These are phyloP conservation scores for Gamarada debralockiae DNA, from an alignment of 495 filamentous ascomycete genomes.

Conservation along the genomic window DNA sequence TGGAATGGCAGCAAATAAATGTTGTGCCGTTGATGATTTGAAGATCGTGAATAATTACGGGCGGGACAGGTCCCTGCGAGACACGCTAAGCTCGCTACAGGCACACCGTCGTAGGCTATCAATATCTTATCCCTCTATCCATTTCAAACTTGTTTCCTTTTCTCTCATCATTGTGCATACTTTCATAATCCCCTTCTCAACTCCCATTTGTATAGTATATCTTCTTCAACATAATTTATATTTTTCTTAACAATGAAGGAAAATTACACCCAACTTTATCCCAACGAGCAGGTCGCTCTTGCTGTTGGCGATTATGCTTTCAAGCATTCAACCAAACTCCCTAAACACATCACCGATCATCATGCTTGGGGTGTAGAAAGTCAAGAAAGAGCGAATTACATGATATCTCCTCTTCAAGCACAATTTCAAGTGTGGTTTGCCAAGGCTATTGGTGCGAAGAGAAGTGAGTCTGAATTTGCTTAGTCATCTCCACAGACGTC, in stretches of 20 bases:
- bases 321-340: slow-evolving; percentile 24
- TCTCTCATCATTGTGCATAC: background rate
- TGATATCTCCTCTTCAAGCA: slow-evolving; percentile 33
- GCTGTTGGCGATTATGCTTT: slow-evolving; percentile 29
- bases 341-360: slow-evolving; percentile 26
- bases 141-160: background rate
- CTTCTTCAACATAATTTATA: background rate
- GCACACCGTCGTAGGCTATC: too few species aligned
- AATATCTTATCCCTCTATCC: too few species aligned
- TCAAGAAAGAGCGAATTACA: slow-evolving; percentile 25
- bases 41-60: too few species aligned
- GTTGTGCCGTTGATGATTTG: too few species aligned
- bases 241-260: slow-evolving; percentile 28
- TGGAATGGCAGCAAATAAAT: too few species aligned
- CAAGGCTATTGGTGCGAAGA: slow-evolving; percentile 30
- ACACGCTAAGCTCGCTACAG: too few species aligned
- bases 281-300: slow-evolving; percentile 25
- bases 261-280: slow-evolving; percentile 27
- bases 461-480: slow-evolving; percentile 21
- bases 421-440: slow-evolving; percentile 29
- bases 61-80: too few species aligned
- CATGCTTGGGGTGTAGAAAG: slow-evolving; percentile 25
- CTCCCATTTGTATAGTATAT: background rate
- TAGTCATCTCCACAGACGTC: too few species aligned
- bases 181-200: background rate